A percentile compares a stretch with the other conserved stretches of the same genome.
Evolutionary conservation across 2,329 filamentous ascomycete genomes (phyloP).

Genomic region (Pestalotiopsis fici): DNA sequence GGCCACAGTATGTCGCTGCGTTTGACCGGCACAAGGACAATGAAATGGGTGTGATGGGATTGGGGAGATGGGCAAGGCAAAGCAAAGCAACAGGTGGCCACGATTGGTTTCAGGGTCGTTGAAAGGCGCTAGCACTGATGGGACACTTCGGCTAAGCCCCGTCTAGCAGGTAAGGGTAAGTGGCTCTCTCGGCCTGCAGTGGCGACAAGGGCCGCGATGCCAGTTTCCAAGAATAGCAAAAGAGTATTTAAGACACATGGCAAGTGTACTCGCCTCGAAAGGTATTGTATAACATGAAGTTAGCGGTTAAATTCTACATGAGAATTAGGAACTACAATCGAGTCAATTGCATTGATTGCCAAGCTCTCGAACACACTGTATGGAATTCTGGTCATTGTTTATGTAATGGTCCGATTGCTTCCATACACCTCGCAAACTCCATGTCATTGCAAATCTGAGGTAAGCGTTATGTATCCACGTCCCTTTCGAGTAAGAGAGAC

Average conservation of each 20-base stretch:
- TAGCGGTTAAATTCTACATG: too few relatives aligned
- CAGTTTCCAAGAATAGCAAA: background rate
- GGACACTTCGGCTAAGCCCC: background rate
- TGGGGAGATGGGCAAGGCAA: background rate
- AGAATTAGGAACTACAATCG: too few relatives aligned
- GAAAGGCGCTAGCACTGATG: background rate
- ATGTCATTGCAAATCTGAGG: too few relatives aligned
- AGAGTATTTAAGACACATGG: background rate
- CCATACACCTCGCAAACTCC: too few relatives aligned
- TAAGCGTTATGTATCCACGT: too few relatives aligned
- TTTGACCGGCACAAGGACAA: background rate
- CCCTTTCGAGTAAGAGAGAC: background rate
- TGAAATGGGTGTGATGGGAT: background rate
- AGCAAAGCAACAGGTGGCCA: background rate
- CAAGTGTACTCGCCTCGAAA: background rate
- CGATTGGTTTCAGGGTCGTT: slow-evolving; percentile 6
- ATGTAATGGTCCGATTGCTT: too few relatives aligned
- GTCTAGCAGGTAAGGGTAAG: background rate
- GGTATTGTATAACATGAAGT: too few relatives aligned
- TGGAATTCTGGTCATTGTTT: too few relatives aligned
- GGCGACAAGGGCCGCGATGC: background rate
- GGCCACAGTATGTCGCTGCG: slow-evolving; percentile 5
- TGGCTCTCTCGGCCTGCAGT: background rate
- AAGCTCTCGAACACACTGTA: too few relatives aligned
- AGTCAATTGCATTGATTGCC: too few relatives aligned